phyloP scores from a whole-genome alignment of 1,284 basidiomycete genomes.

The Rhodotorula sp. region DNA sequence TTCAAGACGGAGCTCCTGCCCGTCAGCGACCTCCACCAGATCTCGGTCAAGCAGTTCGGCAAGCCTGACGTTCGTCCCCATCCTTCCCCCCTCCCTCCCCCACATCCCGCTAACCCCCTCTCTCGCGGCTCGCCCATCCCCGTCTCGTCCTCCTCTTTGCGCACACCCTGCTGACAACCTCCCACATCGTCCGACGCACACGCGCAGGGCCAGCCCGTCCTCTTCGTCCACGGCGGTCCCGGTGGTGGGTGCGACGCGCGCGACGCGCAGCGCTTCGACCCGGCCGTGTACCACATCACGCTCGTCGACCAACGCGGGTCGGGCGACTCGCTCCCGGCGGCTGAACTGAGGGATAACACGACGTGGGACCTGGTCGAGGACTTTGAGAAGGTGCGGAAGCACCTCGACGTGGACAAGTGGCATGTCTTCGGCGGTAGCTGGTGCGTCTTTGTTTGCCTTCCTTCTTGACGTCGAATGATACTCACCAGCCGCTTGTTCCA shows the following conservation, averaged over 20 bases:
- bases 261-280: slow-evolving; percentile 53
- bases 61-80: slow-evolving; percentile 26
- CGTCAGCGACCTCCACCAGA: slow-evolving; percentile 46
- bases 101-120: no score
- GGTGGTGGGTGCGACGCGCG: slow-evolving; percentile 67
- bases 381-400: slow-evolving; percentile 75
- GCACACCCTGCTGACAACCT: background rate
- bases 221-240: slow-evolving; percentile 72
- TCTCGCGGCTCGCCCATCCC: no score
- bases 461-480: background rate
- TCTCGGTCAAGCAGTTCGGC: slow-evolving; percentile 46
- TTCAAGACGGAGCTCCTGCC: slow-evolving; percentile 35
- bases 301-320: slow-evolving; percentile 80
- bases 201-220: slow-evolving; percentile 55
- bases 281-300: slow-evolving; percentile 41
- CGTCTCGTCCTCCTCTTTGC: no score
- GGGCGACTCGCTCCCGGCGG: slow-evolving; percentile 81
- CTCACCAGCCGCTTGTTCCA: slow-evolving; percentile 67
- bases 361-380: slow-evolving; percentile 94
- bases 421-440: slow-evolving; percentile 90
- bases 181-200: background rate
- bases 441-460: slow-evolving; percentile 55
- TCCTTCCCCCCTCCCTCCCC: background rate
- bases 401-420: slow-evolving; percentile 71
- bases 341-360: slow-evolving; percentile 80